Evolutionary conservation across 2,329 filamentous ascomycete genomes (phyloP), one percentile per base, ranked within the genome.

Genomic region (Ceratocystis lukuohia): DNA sequence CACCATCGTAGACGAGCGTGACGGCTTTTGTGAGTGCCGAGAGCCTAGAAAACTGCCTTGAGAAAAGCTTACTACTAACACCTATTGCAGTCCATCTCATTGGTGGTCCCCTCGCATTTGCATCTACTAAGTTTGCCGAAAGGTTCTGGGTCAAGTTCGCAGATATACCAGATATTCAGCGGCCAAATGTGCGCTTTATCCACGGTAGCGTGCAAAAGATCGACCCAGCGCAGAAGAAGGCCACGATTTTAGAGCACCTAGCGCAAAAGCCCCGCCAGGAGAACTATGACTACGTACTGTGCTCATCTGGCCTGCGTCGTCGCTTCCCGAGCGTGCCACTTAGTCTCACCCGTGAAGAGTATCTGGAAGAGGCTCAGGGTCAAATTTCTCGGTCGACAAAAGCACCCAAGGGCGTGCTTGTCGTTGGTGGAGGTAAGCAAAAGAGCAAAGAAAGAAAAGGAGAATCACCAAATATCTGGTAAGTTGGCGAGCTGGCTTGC

Each of bases 1-100:
- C 63, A 91, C 87, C 25, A 80, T 92, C 25, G 84, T 89, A 28
- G 88, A 92, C 71, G 87, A 91, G 74, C 79, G 87, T n/a, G 88
- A 92, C 77, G 89, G 89, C n/a, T 91, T 85, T 74, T 91, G 88
- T 91, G 78, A 71, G 86, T 75, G 6, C 70, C 30, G 5, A 15
- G 28, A 48, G 17, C 22, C 20, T 25, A 22, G 10, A 25, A 33
- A 3, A 1, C 30, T 33, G 4, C 25, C n/a, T 22, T 15, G 3
- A 28, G 20, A 28, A 17, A 20, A n/a, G 6, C 7, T 15, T 12
- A 41, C 61, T 61, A 33, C 63, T 69, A 66, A 70, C 46, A 17
- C 30, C 6, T 2, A n/a, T 2, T 28, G 20, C 68, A 91, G 88
- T 85, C 74, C 89, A 93, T 74, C 74, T 89, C 30, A 91, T 93